Base-by-base conservation (phyloP, 352 stramenopile species). In the Globisporangium carolinianum region DNA sequence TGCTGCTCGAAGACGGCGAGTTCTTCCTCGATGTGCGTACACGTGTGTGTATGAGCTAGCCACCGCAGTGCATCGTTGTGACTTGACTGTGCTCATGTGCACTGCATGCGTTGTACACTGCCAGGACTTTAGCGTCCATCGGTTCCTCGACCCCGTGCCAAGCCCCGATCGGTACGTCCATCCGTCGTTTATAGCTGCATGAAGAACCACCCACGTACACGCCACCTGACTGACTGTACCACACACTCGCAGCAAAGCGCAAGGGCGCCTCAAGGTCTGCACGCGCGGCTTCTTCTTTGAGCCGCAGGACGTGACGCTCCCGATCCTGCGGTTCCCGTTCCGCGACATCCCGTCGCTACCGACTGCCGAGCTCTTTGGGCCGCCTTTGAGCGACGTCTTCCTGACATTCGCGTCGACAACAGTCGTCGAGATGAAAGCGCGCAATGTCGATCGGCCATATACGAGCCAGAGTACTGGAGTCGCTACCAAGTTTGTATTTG, bases 1-100 rank as follows among this genome's bases (percentile, higher is more conserved):
- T 98, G 57, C 69, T 97, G 48, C 76, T 98, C 5, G 93, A 98
- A 69, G 90, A 98, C 61, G 92, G 91, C 57, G 93, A 98, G 76
- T 96, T 92, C 65, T 97, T 97, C 65, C 87, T 98, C 35, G 89
- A 96, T 84, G 88, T 94, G 74, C 49, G 71, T 54, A 9, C 6
- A 18, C 24, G 4, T 11, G 47, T 24, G 24, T 24, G 24, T 24
- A 36, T 17, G 4, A 9, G 35, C 35, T 42, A 9, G 35, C 36
- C 10, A 15, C 35, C 37, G 51, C 37, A 47, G 36, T n/a, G 10
- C 17, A 17, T 38, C 17, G 24, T 12, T 51, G 41, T 4, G 11
- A 15, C 42, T 37, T 15, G 47, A 36, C 15, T 4, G 3, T 6
- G 12, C 47, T 2, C 47, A 51, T 3, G 11, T 1, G 18, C 5